Conservation (phyloP, 805 yeast genomes). For the Kodamaea kakaduensis region DNA sequence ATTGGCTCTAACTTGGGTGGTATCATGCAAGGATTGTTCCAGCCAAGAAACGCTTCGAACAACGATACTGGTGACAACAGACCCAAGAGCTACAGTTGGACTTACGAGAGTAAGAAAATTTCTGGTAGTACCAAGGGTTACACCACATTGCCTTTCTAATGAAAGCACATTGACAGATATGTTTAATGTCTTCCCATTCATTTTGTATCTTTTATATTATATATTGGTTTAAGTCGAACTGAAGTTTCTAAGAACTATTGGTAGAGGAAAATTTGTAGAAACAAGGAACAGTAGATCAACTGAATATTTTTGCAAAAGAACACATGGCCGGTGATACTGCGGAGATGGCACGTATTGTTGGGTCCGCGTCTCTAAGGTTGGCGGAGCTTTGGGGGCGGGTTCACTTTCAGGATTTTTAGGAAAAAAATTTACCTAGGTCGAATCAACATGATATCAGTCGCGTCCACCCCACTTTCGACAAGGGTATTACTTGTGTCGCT, state of each 20-base stretch:
- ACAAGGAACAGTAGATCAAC: no score
- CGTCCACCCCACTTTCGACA: constrained; percentile 32
- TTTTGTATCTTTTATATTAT: constrained; percentile 8
- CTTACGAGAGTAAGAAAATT: constrained; percentile 48
- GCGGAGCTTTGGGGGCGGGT: no score
- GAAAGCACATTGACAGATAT: background rate
- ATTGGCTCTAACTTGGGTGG: constrained; percentile 35
- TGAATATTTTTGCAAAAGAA: no score
- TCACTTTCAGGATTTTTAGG: no score
- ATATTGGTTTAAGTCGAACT: constrained; percentile 5
- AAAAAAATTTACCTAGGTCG: no score
- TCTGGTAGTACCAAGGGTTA: constrained; percentile 53
- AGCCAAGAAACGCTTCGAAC: constrained; percentile 77
- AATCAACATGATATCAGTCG: background rate
- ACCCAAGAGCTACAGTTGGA: constrained; percentile 28
- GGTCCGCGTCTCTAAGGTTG: no score
- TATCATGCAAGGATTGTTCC: constrained; percentile 67
- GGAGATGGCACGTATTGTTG: no score
- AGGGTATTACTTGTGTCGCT: constrained; percentile 40
- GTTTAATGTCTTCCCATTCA: constrained; percentile 1
- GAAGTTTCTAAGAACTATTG: background rate
- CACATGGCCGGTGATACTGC: no score
- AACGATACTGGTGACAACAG: constrained; percentile 74
- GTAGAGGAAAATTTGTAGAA: no score
- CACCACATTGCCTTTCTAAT: constrained; percentile 48